Conservation (phyloP, 306 rosid genomes). For the Morella rubra region DNA sequence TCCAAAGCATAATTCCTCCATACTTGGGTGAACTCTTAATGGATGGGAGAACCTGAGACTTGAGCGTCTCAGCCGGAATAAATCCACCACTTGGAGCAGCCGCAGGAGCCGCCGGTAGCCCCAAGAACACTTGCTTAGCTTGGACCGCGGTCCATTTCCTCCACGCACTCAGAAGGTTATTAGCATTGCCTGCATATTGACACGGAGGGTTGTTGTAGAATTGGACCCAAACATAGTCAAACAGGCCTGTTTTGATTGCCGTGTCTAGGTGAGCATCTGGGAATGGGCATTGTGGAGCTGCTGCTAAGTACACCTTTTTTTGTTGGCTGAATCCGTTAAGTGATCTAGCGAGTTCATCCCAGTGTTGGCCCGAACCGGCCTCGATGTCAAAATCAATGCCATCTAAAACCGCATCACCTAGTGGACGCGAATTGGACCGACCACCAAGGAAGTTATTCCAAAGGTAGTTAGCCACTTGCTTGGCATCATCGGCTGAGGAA, state of each 20-base stretch:
- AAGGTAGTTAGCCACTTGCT: conserved; percentile 36
- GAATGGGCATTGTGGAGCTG: conserved; percentile 66
- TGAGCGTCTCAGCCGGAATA: background rate
- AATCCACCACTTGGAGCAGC: conserved; percentile 38
- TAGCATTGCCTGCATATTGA: conserved; percentile 36
- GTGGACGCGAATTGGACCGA: conserved; percentile 40
- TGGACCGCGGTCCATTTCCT: conserved; percentile 24
- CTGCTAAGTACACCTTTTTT: conserved; percentile 34
- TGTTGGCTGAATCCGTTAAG: conserved; percentile 26
- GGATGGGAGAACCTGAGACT: conserved; percentile 19
- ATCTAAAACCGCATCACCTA: conserved; percentile 51
- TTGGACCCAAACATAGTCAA: conserved; percentile 71
- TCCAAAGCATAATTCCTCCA: conserved; percentile 57
- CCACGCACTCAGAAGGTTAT: conserved; percentile 48
- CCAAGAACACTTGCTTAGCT: conserved; percentile 6
- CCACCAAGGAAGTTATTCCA: conserved; percentile 68
- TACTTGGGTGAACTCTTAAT: conserved; percentile 12
- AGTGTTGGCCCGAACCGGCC: conserved; percentile 22
- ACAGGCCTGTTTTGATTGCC: conserved; percentile 51
- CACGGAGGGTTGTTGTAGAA: conserved; percentile 68
- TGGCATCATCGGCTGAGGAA: conserved; percentile 45
- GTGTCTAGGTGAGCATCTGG: conserved; percentile 42
- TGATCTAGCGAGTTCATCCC: conserved; percentile 43
- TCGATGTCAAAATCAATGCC: conserved; percentile 70
- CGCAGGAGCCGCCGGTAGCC: conserved; percentile 16